Evolutionary conservation across 352 stramenopile genomes (phyloP).

Genomic region (Globisporangium lucens): DNA sequence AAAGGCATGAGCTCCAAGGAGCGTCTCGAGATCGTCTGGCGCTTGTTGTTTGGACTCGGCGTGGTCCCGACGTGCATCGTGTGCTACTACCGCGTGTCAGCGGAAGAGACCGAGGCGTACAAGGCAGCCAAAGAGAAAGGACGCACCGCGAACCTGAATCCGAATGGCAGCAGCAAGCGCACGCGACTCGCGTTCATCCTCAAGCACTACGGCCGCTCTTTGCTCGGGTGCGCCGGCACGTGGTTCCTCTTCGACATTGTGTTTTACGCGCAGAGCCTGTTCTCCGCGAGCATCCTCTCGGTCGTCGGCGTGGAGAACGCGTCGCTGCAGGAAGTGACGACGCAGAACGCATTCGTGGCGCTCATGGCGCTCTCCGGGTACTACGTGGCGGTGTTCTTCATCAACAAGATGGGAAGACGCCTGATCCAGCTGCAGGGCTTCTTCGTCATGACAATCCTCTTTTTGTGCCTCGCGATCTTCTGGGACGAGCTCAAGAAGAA

Average conservation of each 20-base stretch:
- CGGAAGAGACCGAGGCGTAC: slow-evolving; percentile 55
- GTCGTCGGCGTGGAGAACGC: slow-evolving; percentile 51
- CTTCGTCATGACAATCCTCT: slow-evolving; percentile 58
- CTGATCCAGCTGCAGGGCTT: slow-evolving; percentile 80
- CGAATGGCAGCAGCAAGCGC: background rate
- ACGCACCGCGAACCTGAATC: slow-evolving; percentile 3
- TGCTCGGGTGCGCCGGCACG: slow-evolving; percentile 67
- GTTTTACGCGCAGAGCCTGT: slow-evolving; percentile 79
- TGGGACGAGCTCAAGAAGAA: slow-evolving; percentile 55
- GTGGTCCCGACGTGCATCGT: slow-evolving; percentile 58
- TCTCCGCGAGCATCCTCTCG: slow-evolving; percentile 64
- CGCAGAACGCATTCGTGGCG: slow-evolving; percentile 56
- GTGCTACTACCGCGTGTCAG: slow-evolving; percentile 59
- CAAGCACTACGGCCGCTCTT: slow-evolving; percentile 39
- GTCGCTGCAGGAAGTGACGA: slow-evolving; percentile 50
- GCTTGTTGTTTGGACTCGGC: slow-evolving; percentile 58
- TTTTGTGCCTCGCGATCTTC: slow-evolving; percentile 56
- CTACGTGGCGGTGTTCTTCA: slow-evolving; percentile 71
- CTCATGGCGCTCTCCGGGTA: slow-evolving; percentile 80
- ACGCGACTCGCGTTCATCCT: slow-evolving; percentile 38
- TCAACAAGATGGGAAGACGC: slow-evolving; percentile 66
- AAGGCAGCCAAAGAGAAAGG: slow-evolving; percentile 24
- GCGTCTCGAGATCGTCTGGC: slow-evolving; percentile 63
- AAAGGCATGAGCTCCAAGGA: slow-evolving; percentile 33
- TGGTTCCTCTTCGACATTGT: slow-evolving; percentile 89